Conservation (phyloP, 257 asterid genomes). For the Apocynum venetum region DNA sequence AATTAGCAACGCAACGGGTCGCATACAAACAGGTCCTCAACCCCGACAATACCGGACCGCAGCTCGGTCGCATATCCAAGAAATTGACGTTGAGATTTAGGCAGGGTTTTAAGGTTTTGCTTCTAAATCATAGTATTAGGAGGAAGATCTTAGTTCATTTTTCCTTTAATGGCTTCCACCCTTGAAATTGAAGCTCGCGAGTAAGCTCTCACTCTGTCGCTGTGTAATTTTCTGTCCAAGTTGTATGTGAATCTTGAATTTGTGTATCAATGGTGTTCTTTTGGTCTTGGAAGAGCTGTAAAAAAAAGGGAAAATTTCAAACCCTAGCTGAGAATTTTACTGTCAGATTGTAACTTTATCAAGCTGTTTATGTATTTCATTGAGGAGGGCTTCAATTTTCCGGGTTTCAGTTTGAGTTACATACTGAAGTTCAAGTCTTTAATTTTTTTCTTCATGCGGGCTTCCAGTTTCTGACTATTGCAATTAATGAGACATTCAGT, state of each 20-base stretch:
- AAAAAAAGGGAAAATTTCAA: not conserved
- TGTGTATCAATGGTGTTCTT: not conserved
- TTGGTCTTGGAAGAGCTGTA: not conserved
- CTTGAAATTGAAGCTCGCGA: constrained; percentile 97
- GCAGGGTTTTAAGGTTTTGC: constrained; percentile 10
- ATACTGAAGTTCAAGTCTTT: too few species aligned
- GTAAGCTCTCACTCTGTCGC: constrained; percentile 38
- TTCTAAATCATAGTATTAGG: not conserved
- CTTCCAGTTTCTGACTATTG: not conserved
- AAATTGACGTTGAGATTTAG: constrained; percentile 2
- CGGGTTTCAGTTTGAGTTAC: not conserved
- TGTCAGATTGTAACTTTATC: not conserved
- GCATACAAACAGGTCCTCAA: not conserved
- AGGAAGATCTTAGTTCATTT: not conserved
- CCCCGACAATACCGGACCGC: not conserved
- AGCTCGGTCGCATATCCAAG: not conserved
- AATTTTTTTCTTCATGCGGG: not conserved
- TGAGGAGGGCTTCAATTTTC: not conserved
- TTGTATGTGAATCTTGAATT: not conserved
- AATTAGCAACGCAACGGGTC: not conserved
- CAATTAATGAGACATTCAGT: not conserved
- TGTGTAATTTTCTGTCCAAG: not conserved
- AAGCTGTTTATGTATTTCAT: not conserved
- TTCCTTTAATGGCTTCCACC: constrained; percentile 73
- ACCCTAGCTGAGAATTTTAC: not conserved